phyloP scores from a whole-genome alignment of 2,329 filamentous ascomycete species.

The Trichophyton schoenleinii region DNA sequence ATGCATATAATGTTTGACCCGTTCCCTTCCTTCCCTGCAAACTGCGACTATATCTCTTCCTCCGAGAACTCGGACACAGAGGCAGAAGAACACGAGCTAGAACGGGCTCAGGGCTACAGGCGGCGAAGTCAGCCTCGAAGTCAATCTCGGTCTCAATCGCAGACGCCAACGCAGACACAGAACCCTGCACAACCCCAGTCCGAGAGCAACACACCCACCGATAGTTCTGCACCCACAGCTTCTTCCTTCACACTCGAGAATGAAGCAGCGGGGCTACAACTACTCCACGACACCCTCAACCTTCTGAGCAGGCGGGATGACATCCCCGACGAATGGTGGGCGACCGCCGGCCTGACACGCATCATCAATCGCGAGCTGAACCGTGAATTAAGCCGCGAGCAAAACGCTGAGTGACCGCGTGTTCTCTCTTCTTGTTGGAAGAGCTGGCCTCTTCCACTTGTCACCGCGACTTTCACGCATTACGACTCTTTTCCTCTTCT shows the following conservation, averaged over 20 bases:
- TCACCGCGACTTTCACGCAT: neutral
- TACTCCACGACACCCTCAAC: slow-evolving; percentile 61
- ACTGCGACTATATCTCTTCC: slow-evolving; percentile 9
- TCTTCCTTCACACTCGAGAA: slow-evolving; percentile 17
- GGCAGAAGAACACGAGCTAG: neutral
- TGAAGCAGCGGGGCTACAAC: slow-evolving; percentile 36
- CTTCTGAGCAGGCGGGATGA: slow-evolving; percentile 58
- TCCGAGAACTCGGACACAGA: slow-evolving; percentile 20
- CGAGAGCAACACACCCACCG: slow-evolving; percentile 22
- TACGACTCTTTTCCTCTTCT: neutral
- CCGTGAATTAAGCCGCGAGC: neutral
- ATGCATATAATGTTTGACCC: slow-evolving; percentile 2
- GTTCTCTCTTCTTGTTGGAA: neutral
- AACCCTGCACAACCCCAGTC: slow-evolving; percentile 14
- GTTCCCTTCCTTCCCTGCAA: slow-evolving; percentile 4
- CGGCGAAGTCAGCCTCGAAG: slow-evolving; percentile 6
- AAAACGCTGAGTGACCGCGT: neutral
- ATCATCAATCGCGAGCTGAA: slow-evolving; percentile 23
- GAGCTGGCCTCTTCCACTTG: neutral
- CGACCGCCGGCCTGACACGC: slow-evolving; percentile 53
- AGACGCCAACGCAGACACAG: slow-evolving; percentile 5
- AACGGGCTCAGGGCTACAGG: slow-evolving; percentile 13
- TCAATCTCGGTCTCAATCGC: neutral
- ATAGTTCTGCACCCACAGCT: neutral
- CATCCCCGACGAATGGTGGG: slow-evolving; percentile 76